phyloP scores from a whole-genome alignment of 2,329 filamentous ascomycete genomes.

The Claviceps africana region DNA sequence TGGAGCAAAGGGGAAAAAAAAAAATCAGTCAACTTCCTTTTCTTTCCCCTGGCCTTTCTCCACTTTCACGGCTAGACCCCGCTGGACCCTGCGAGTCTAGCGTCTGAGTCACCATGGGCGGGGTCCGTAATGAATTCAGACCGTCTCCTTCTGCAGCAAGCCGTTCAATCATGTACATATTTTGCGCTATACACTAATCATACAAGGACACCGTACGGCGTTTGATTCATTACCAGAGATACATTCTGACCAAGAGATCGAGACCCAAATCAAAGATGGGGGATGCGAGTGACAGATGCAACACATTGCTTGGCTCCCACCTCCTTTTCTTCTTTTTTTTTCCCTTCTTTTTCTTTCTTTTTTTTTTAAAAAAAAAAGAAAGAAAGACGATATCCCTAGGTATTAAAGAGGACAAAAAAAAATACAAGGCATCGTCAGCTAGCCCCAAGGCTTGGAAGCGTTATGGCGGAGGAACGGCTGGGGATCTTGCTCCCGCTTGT shows the following conservation, averaged over 20 bases:
- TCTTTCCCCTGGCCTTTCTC: neutral
- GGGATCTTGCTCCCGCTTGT: slow-evolving; percentile 36
- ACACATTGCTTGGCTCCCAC: too few species aligned
- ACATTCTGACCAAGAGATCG: too few species aligned
- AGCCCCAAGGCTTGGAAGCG: slow-evolving; percentile 9
- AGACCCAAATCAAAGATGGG: too few species aligned
- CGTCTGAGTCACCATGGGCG: neutral
- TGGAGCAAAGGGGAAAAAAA: neutral
- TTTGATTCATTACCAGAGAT: slow-evolving; percentile 9
- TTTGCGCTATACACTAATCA: neutral
- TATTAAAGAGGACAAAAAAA: too few species aligned
- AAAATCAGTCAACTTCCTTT: neutral
- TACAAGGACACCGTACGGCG: slow-evolving; percentile 1
- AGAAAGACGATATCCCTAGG: too few species aligned
- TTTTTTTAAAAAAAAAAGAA: too few species aligned
- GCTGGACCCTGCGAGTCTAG: neutral
- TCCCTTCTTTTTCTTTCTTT: neutral
- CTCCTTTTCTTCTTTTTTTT: slow-evolving; percentile 1
- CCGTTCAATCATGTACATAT: neutral
- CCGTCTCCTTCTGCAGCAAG: neutral
- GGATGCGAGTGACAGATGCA: too few species aligned
- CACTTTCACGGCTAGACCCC: neutral
- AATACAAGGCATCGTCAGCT: neutral
- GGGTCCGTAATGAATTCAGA: too few species aligned
- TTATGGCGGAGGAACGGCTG: slow-evolving; percentile 20